phyloP scores from a whole-genome alignment of 1,284 basidiomycete genomes.

The Wallemia hederae region DNA sequence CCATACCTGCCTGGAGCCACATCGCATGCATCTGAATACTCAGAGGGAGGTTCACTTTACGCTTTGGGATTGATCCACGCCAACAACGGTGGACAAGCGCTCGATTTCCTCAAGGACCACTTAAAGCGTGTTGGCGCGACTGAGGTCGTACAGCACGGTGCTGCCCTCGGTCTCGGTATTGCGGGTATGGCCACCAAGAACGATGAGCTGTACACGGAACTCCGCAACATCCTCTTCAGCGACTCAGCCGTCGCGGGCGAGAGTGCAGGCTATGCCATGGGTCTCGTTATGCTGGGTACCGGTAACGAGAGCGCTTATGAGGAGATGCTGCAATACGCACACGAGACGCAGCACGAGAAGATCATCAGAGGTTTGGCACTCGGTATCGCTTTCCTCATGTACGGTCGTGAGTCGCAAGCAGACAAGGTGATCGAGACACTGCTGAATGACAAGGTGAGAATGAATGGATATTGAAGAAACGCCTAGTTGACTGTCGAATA shows the following conservation, averaged over 20 bases:
- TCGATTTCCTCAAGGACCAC: constrained; percentile 42
- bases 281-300: constrained; percentile 78
- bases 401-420: constrained; percentile 67
- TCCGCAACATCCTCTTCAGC: constrained; percentile 59
- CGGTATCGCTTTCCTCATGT: constrained; percentile 66
- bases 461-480: background rate
- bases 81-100: constrained; percentile 28
- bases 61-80: constrained; percentile 70
- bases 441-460: constrained; percentile 51
- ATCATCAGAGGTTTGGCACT: constrained; percentile 81
- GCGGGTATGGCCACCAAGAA: constrained; percentile 72
- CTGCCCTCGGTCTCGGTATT: constrained; percentile 71
- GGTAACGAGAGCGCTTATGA: constrained; percentile 44
- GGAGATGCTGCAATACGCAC: constrained; percentile 79
- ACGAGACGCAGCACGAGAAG: constrained; percentile 91
- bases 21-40: constrained; percentile 22
- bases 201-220: constrained; percentile 60
- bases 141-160: constrained; percentile 81
- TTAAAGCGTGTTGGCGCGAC: constrained; percentile 30
- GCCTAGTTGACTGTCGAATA: constrained; percentile 13
- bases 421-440: constrained; percentile 43
- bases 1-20: constrained; percentile 63
- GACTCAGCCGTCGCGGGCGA: constrained; percentile 85
- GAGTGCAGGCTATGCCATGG: constrained; percentile 82
- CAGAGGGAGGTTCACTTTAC: constrained; percentile 74